Evolutionary conservation across 805 yeast genomes (phyloP), one percentile per base, ranked within the genome.

Genomic region (Ogataea paradorogensis): DNA sequence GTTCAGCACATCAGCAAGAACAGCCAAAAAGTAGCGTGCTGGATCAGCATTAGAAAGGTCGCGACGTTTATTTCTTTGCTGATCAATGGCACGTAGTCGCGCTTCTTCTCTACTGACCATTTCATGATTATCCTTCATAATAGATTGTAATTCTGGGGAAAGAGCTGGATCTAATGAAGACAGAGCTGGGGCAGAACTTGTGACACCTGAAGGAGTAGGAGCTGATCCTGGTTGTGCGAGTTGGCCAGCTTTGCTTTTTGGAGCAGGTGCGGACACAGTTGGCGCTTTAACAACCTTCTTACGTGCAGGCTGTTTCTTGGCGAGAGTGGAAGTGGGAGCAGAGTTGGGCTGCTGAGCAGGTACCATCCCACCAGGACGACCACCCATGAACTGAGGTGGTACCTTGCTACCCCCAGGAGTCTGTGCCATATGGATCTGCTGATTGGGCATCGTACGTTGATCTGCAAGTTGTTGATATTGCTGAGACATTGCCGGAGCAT

Each of bases 1-100:
- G 29, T 70, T 75, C 43, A 76, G 60, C 26, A 73, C 59, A 52
- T 76, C 76, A 7, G 77, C 69, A 39, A 77, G 60, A 2, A 79
- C 71, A 0, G 78, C 73, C 33, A 69, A 63, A 48, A 76, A 71
- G 53, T 73, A 77, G 37, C 62, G 59, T 31, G 70, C 67, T 0
- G 80, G 75, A 50, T 76, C 75, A 15, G 56, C 43, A 35, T 56
- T 56, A 1, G 73, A 70, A 30, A 76, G 61, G 35, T 70, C 76
- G 30, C 76, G 63, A 39, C 82, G 59, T 43, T 61, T 68, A 32
- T 63, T 63, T 45, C 73, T 59, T 44, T 69, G 70, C 10, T 64
- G 54, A 48, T 74, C 80, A 15, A 61, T 45, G 5, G 34, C 40
- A 7, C 45, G 52, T 25, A 53, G 35, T 14, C 50, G 47, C 10